These are phyloP conservation scores for Termitomyces sp. DNA, from an alignment of 768 basidiomycete genomes.

Conservation along the genomic window DNA sequence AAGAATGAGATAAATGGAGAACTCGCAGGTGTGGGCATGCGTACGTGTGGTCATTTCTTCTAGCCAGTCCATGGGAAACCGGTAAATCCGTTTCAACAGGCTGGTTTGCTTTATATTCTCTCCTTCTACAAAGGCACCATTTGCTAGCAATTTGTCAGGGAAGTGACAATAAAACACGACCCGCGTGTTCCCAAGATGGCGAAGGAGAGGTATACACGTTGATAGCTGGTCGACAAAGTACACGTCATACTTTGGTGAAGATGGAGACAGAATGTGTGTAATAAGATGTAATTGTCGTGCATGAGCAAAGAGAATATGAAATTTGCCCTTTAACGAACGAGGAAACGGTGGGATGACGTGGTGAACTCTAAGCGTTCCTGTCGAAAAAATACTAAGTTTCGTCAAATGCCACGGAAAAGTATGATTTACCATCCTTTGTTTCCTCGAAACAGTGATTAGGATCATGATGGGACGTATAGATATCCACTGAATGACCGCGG, in stretches of 20 bases:
- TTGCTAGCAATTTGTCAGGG: constrained; percentile 87
- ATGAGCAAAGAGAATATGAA: constrained; percentile 89
- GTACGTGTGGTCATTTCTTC: constrained; percentile 88
- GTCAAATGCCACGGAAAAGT: background rate
- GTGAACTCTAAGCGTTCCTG: constrained; percentile 79
- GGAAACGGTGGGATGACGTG: constrained; percentile 74
- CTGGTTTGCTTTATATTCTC: constrained; percentile 33
- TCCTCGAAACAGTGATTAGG: constrained; percentile 87
- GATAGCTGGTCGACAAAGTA: constrained; percentile 96
- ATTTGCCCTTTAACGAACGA: constrained; percentile 68
- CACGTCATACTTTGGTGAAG: constrained; percentile 61
- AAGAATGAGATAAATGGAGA: constrained; percentile 1
- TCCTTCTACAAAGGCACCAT: constrained; percentile 62
- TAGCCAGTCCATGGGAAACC: constrained; percentile 83
- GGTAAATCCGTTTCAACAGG: constrained; percentile 70
- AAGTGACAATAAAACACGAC: constrained; percentile 99
- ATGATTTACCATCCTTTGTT: constrained; percentile 69
- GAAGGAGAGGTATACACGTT: constrained; percentile 82
- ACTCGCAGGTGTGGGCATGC: constrained; percentile 15
- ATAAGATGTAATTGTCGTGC: constrained; percentile 83
- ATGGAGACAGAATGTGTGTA: constrained; percentile 47
- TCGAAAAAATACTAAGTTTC: background rate
- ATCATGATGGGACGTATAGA: constrained; percentile 94
- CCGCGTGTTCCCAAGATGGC: constrained; percentile 58
- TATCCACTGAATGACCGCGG: constrained; percentile 77